A percentile compares a stretch with the other conserved stretches of the same genome.
Conservation (phyloP, 2,329 filamentous ascomycete species). For the Neurospora sp. region DNA sequence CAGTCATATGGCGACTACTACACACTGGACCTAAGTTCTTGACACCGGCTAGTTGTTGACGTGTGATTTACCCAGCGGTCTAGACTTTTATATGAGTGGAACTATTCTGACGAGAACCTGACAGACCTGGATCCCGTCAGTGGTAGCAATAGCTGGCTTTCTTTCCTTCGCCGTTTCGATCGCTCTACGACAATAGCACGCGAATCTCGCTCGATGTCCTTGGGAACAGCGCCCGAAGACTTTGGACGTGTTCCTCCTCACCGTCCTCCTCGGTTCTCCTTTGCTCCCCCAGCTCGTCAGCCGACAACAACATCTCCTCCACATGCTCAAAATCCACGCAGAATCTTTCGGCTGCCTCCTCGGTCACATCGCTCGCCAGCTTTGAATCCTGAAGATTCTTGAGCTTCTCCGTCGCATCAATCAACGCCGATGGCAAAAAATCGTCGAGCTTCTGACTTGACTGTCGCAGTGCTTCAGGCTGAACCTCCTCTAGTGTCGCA, state of each 20-base stretch:
- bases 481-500: constrained; percentile 43
- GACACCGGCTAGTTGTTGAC: neutral
- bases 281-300: constrained; percentile 27
- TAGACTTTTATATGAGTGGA: neutral
- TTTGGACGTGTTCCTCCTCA: constrained; percentile 18
- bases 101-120: neutral
- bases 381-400: constrained; percentile 61
- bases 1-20: neutral
- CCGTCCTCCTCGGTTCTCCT: constrained; percentile 5
- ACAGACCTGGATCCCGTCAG: neutral
- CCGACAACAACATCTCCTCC: constrained; percentile 38
- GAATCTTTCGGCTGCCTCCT: constrained; percentile 74
- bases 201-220: constrained; percentile 51
- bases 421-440: constrained; percentile 84
- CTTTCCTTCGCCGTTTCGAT: neutral
- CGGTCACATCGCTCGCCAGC: constrained; percentile 65
- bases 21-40: neutral
- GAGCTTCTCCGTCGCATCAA: constrained; percentile 80
- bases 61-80: neutral
- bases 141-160: constrained; percentile 12
- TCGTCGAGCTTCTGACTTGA: constrained; percentile 74
- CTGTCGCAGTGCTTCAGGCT: constrained; percentile 48
- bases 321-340: constrained; percentile 68
- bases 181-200: constrained; percentile 41
- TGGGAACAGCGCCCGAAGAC: constrained; percentile 39